Base-by-base conservation (phyloP, 192 early-diverging fungal species). In the Gamsiella multidivaricata region DNA sequence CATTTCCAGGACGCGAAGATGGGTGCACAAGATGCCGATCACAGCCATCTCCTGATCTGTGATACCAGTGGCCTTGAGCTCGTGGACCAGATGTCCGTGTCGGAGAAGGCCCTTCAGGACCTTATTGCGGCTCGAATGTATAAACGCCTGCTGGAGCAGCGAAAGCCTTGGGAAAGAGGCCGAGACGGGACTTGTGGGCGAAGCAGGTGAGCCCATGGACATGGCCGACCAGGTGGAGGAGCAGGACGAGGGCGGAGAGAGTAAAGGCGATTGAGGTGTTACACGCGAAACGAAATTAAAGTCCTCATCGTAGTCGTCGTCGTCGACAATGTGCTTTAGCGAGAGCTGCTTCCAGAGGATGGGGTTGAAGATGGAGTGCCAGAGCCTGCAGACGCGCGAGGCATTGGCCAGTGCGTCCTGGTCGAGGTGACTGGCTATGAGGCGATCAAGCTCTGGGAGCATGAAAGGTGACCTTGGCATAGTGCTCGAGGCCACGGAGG, bases 351-450 rank as follows among this genome's bases (percentile, higher is more conserved):
- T 61, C 74, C 74, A 78, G 36, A 78, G 74, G 4, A 64, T 29
- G 2, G 74, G 74, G 31, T 55, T 78, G 49, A 78, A 78, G 41
- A 69, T 64, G 43, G 65, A 61, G 32, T 69, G 53, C 74, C 74
- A 78, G 0, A 64, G 61, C 39, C 61, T 60, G 17, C 57, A 78
- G 18, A 78, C 74, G 46, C 74, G 74, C 54, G 74, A 34, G 25
- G 74, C 74, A 56, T 59, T 49, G 54, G 74, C 74, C 17, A 78
- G 41, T 1, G 74, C 32, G 5, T 18, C 20, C 25, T 23, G 42
- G 46, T 78, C 74, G 54, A 78, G 65, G 61, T 78, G 61, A 57
- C 60, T 78, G 53, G 74, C 66, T 32, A 78, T 59, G 23, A 64
- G 61, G 12, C 65, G 59, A 41, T 78, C 74, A 5, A 78, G 61